Conservation (phyloP, 805 yeast genomes). For the Brettanomyces anomalus region DNA sequence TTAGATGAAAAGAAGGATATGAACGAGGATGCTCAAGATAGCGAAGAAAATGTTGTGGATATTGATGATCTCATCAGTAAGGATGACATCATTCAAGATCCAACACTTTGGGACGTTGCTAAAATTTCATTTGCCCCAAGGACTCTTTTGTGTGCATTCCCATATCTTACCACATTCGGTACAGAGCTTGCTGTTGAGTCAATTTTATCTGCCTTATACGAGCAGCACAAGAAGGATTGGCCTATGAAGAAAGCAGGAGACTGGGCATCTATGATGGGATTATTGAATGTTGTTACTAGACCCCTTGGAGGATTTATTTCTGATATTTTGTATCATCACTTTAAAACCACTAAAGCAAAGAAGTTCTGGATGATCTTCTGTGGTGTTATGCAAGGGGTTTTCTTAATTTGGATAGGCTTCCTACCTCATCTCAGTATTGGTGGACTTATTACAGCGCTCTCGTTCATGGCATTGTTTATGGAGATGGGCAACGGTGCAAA, state of each 20-base stretch:
- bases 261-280: slow-evolving; percentile 27
- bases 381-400: slow-evolving; percentile 25
- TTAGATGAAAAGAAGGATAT: no score
- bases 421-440: slow-evolving; percentile 19
- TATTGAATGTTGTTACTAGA: slow-evolving; percentile 23
- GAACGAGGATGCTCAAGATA: not conserved
- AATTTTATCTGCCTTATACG: slow-evolving; percentile 17
- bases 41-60: slow-evolving; percentile 3
- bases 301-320: slow-evolving; percentile 23
- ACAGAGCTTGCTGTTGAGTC: slow-evolving; percentile 24
- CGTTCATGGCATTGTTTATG: slow-evolving; percentile 25
- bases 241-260: slow-evolving; percentile 18
- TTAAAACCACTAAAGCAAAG: slow-evolving; percentile 23
- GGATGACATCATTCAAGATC: slow-evolving; percentile 21
- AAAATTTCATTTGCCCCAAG: slow-evolving; percentile 17
- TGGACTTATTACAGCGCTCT: slow-evolving; percentile 23
- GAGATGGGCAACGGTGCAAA: slow-evolving; percentile 33
- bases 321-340: slow-evolving; percentile 21
- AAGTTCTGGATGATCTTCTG: slow-evolving; percentile 25
- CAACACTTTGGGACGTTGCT: slow-evolving; percentile 12
- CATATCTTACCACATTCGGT: slow-evolving; percentile 23
- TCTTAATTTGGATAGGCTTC: slow-evolving; percentile 28
- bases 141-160: slow-evolving; percentile 21
- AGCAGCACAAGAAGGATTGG: slow-evolving; percentile 11
- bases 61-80: slow-evolving; percentile 12